phyloP scores from a whole-genome alignment of 2,329 filamentous ascomycete species.

The Hypoxylon sp. region DNA sequence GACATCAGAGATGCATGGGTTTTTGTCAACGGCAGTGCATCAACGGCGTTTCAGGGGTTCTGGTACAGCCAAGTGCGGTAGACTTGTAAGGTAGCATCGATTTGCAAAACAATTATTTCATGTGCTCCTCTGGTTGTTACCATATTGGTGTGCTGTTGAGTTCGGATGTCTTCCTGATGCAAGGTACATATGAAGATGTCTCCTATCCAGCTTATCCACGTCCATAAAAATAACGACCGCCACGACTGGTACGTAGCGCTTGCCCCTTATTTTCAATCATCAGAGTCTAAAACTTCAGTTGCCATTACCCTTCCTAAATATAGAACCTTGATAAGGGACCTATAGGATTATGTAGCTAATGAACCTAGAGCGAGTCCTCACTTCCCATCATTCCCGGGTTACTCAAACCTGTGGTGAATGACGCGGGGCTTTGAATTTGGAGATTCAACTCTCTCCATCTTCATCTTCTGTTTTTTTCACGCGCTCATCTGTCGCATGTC shows the following conservation, averaged over 20 bases:
- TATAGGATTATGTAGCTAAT: background rate
- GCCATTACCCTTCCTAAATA: background rate
- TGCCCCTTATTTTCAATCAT: background rate
- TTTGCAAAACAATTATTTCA: constrained; percentile 38
- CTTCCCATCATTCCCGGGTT: background rate
- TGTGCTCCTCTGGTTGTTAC: background rate
- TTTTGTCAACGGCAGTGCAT: constrained; percentile 49
- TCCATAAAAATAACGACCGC: too few species aligned
- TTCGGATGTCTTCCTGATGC: background rate
- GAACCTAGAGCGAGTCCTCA: background rate
- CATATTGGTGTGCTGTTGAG: background rate
- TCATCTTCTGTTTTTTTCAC: background rate
- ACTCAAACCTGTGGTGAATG: background rate
- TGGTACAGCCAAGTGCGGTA: constrained; percentile 47
- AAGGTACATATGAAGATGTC: too few species aligned
- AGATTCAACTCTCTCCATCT: background rate
- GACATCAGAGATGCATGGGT: constrained; percentile 28
- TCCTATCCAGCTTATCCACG: too few species aligned
- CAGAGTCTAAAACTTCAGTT: background rate
- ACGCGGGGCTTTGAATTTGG: background rate
- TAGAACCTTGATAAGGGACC: too few species aligned
- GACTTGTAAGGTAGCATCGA: constrained; percentile 50
- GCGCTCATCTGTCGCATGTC: background rate
- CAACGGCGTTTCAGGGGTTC: constrained; percentile 49
- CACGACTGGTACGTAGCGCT: too few species aligned